These are phyloP conservation scores for Musa acuminata DNA, from an alignment of 176 grass and related monocot species.

Conservation along the genomic window DNA sequence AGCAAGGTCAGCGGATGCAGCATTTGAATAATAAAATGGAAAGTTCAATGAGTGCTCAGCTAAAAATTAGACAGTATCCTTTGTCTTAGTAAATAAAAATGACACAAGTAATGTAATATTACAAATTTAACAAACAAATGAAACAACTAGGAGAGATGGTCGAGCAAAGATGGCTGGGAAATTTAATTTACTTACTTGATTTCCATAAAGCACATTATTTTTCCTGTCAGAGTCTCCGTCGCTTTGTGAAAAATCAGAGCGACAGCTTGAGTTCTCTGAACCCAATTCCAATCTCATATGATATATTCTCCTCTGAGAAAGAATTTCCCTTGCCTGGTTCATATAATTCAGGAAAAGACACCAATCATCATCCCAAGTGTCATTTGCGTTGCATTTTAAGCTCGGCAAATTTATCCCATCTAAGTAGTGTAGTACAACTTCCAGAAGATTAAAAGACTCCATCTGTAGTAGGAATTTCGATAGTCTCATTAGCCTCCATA, in stretches of 20 bases:
- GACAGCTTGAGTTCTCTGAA: constrained; percentile 14
- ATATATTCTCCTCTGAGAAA: constrained; percentile 29
- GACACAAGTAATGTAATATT: too few relatives aligned
- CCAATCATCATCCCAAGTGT: constrained; percentile 36
- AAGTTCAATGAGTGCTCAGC: too few relatives aligned
- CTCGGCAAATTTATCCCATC: constrained; percentile 37
- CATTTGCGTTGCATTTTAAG: constrained; percentile 32
- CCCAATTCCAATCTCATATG: constrained; percentile 12
- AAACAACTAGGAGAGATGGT: too few relatives aligned
- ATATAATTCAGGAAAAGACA: constrained; percentile 47
- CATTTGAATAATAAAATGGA: too few relatives aligned
- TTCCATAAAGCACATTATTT: constrained; percentile 3
- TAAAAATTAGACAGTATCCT: too few relatives aligned
- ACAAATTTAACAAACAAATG: too few relatives aligned
- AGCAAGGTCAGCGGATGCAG: too few relatives aligned
- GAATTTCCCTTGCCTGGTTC: constrained; percentile 31
- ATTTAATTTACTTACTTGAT: constrained; percentile 39
- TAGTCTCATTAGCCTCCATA: constrained; percentile 49
- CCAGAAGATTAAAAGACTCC: constrained; percentile 48
- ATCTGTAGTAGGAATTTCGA: constrained; percentile 57
- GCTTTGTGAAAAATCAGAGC: constrained; percentile 15
- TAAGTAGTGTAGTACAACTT: constrained; percentile 53
- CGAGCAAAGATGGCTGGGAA: too few relatives aligned
- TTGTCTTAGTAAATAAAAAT: too few relatives aligned
- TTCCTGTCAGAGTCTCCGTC: background rate